Evolutionary conservation across 164 flowering plant genomes (phyloP).

Genomic region (Taxillus chinensis): DNA sequence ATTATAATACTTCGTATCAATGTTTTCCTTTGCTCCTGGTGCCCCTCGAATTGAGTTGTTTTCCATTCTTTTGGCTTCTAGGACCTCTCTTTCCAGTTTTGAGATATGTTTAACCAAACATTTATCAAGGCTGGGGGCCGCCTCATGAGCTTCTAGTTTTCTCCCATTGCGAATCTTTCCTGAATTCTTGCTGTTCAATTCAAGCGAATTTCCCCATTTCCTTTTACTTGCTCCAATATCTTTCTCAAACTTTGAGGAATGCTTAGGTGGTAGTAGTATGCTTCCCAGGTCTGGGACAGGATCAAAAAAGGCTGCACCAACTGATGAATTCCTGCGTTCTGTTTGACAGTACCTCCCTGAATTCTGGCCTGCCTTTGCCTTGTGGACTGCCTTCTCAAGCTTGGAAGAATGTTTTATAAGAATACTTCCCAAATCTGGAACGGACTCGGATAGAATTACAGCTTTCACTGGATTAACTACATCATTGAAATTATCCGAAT

Average conservation of each 20-base stretch:
- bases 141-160: constrained; percentile 17
- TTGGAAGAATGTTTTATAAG: constrained; percentile 55
- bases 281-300: too few relatives aligned
- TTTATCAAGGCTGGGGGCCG: constrained; percentile 47
- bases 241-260: constrained; percentile 32
- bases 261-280: constrained; percentile 16
- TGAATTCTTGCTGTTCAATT: constrained; percentile 3
- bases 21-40: neutral
- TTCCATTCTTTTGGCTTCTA: constrained; percentile 40
- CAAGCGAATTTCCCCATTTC: constrained; percentile 9
- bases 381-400: constrained; percentile 53
- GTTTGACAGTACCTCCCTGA: constrained; percentile 13
- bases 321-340: constrained; percentile 2
- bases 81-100: constrained; percentile 49
- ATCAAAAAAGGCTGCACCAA: too few relatives aligned
- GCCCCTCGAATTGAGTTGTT: neutral
- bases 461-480: constrained; percentile 1
- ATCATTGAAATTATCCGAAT: constrained; percentile 5
- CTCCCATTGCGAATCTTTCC: constrained; percentile 6
- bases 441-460: constrained; percentile 9
- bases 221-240: constrained; percentile 5
- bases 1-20: too few relatives aligned
- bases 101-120: constrained; percentile 47
- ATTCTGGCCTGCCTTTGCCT: constrained; percentile 42
- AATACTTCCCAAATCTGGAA: constrained; percentile 48